phyloP scores from a whole-genome alignment of 2,329 filamentous ascomycete species.

The Cladosporium cucumerinum region DNA sequence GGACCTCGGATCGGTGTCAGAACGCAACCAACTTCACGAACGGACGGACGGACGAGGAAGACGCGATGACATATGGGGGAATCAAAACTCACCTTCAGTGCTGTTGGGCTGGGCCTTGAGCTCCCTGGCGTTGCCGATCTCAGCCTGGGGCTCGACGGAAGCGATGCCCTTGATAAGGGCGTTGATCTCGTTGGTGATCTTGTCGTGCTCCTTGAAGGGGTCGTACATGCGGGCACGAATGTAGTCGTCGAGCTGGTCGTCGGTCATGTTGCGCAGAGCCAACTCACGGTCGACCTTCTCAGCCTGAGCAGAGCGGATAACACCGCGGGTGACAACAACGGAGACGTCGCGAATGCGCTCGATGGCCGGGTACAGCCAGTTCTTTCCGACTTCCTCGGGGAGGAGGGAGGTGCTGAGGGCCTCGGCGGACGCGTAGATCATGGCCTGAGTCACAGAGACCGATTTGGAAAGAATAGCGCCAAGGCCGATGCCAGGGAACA shows the following conservation, averaged over 20 bases:
- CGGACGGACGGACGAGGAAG: neutral
- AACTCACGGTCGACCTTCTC: constrained; percentile 59
- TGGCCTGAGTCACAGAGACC: constrained; percentile 81
- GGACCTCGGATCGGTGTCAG: constrained; percentile 11
- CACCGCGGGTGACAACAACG: constrained; percentile 79
- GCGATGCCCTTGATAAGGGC: constrained; percentile 15
- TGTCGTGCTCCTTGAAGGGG: constrained; percentile 46
- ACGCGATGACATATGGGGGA: neutral
- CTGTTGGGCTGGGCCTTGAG: constrained; percentile 12
- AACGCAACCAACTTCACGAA: neutral
- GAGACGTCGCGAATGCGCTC: constrained; percentile 89
- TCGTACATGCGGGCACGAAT: constrained; percentile 51
- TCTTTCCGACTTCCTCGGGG: constrained; percentile 73
- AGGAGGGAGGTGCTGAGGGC: constrained; percentile 76
- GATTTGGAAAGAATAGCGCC: constrained; percentile 90
- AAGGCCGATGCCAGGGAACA: constrained; percentile 94
- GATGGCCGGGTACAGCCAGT: constrained; percentile 87
- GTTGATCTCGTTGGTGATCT: constrained; percentile 38
- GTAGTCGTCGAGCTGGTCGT: constrained; percentile 69
- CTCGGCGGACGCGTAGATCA: constrained; percentile 93
- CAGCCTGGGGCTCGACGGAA: neutral
- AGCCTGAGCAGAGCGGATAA: constrained; percentile 85
- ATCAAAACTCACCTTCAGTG: constrained; percentile 5
- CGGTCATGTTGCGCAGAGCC: constrained; percentile 62
- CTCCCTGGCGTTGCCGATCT: constrained; percentile 1